These are phyloP conservation scores for Petunia axillaris DNA, from an alignment of 257 asterid species.

Conservation along the genomic window DNA sequence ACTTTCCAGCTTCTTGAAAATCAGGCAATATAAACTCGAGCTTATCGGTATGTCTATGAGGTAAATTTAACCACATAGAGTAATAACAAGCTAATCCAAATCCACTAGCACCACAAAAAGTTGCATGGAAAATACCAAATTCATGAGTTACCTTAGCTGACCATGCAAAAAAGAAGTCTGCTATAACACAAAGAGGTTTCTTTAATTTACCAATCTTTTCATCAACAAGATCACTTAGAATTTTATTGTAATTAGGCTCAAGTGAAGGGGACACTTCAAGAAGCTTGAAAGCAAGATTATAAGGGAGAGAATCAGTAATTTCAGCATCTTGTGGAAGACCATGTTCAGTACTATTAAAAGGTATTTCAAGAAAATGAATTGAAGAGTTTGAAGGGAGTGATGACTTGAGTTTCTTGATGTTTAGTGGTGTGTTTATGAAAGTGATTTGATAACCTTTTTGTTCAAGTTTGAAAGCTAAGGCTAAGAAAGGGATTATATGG, in stretches of 20 bases:
- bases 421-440: conserved; percentile 44
- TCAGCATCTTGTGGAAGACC: conserved; percentile 59
- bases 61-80: conserved; percentile 62
- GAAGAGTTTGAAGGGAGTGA: conserved; percentile 35
- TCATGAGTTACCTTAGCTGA: conserved; percentile 54
- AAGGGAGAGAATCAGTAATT: conserved; percentile 50
- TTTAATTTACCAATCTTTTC: conserved; percentile 27
- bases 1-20: conserved; percentile 59
- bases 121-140: conserved; percentile 51
- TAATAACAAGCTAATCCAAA: conserved; percentile 67
- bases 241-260: conserved; percentile 36
- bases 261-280: conserved; percentile 43
- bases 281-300: conserved; percentile 42
- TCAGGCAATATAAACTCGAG: conserved; percentile 62
- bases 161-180: conserved; percentile 65
- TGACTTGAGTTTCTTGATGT: conserved; percentile 50
- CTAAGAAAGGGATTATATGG: conserved; percentile 37
- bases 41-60: conserved; percentile 40
- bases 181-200: conserved; percentile 48
- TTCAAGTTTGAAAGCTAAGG: conserved; percentile 25
- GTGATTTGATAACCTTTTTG: conserved; percentile 28
- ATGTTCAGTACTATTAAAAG: conserved; percentile 53
- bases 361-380: conserved; percentile 50
- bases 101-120: conserved; percentile 55
- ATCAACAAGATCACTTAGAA: conserved; percentile 32